Evolutionary conservation across 805 yeast genomes (phyloP), one percentile per base, ranked within the genome.

Genomic region (Pichia cephalocereana): DNA sequence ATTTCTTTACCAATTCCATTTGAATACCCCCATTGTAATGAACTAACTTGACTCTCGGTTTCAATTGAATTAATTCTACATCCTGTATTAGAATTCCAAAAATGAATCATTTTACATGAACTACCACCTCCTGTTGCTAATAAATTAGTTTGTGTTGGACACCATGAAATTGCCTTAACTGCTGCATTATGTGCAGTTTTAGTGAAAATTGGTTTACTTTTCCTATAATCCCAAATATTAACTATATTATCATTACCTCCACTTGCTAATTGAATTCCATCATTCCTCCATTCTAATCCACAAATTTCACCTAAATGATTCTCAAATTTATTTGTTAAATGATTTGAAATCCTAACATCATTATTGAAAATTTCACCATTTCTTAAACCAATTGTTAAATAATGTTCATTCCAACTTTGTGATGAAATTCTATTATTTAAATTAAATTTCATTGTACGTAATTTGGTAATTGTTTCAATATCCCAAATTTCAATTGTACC

Each of bases 41-140:
- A 86, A n/a, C 95, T 83, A 6, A 93, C 93, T 65, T 93, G 99
- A 0, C 96, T 83, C 7, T 91, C 96, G 0, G 97, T 85, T 55
- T 89, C 93, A 23, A 91, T 84, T 10, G 93, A 76, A 55, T 89
- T 87, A 36, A 86, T 79, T 52, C 95, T 71, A 2, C 90, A 79
- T 1, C 98, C 99, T 0, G 95, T 86, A 18, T 86, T 78, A 4
- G 96, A 80, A 66, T 93, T 93, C 98, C 98, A 93, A 67, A 93
- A 87, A 66, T 91, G 91, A 50, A 91, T 86, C 43, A 82, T 77
- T 61, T 81, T 83, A 66, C 93, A 97, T 32, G 86, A 77, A 12
- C 95, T 83, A 15, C 99, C 99, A 46, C 99, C 99, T 8, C 98
- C 99, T 4, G 96, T 84, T n/a, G 97, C 97, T 46, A 91, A 71